A percentile compares a stretch with the other conserved stretches of the same genome.
Conservation (phyloP, 106 monocot species). For the Allium fistulosum region DNA sequence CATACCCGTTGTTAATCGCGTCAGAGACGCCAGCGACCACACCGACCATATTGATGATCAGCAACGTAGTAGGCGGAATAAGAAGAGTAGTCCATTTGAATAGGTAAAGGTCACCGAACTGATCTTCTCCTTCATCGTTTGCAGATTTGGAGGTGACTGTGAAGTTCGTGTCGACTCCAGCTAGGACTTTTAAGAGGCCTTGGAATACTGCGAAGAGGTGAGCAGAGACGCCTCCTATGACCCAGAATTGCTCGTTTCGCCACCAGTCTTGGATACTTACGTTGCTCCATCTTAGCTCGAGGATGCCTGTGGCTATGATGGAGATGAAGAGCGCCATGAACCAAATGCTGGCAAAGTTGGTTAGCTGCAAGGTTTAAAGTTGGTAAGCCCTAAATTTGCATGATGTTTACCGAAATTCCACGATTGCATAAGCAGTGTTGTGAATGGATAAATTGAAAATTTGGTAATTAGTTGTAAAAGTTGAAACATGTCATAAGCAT, state of each 20-base stretch:
- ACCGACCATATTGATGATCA: constrained; percentile 94
- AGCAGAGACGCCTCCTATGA: constrained; percentile 90
- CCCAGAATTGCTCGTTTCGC: constrained; percentile 99
- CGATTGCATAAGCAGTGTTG: not conserved
- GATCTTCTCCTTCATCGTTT: constrained; percentile 31
- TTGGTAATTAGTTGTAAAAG: not conserved
- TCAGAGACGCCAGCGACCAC: constrained; percentile 83
- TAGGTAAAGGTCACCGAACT: constrained; percentile 72
- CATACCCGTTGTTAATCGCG: constrained; percentile 91
- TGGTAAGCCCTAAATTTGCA: not conserved
- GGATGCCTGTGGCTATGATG: constrained; percentile 85
- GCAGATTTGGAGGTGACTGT: constrained; percentile 82
- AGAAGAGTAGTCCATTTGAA: constrained; percentile 92
- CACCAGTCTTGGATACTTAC: constrained; percentile 98
- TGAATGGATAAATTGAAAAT: not conserved
- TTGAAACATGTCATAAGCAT: not conserved
- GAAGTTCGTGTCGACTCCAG: constrained; percentile 89
- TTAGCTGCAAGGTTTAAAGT: constrained; percentile 32
- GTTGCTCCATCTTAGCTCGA: constrained; percentile 85
- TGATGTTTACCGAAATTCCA: not conserved
- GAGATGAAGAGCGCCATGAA: constrained; percentile 88
- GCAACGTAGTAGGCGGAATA: constrained; percentile 76
- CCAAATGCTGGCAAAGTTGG: constrained; percentile 77
- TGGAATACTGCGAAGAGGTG: constrained; percentile 97
- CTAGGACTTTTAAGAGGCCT: constrained; percentile 86